Base-by-base conservation (phyloP, 108 stramenopile genomes). In the Craspedostauros australis region DNA sequence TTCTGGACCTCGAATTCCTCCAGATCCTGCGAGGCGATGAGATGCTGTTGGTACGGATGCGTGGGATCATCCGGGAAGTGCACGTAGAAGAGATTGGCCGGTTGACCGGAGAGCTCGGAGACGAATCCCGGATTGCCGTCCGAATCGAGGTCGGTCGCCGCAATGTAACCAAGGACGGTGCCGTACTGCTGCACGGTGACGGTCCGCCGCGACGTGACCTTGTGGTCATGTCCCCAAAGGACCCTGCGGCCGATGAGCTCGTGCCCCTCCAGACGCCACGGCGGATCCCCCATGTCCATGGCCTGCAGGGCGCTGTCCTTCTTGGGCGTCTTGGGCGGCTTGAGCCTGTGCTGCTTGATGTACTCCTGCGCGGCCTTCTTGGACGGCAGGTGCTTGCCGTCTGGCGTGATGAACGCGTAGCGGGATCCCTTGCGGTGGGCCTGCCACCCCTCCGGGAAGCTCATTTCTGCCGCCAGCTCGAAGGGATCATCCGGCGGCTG, bases 101-200 rank as follows among this genome's bases (percentile, higher is more conserved):
- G 84, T 36, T 82, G 34, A 4, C 78, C 77, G 1, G 82, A 80
- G 22, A 40, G 40, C 45, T 79, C 81, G 1, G 77, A 81, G 16
- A 76, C 53, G 57, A 79, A 91, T n/a, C 89, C 89, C 28, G 89
- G 89, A 28, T 82, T 64, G 12, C 89, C 89, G 27, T 78, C 74
- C 52, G 72, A 79, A 52, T 91, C 89, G 5, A 79, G 64, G 51
- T 91, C 89, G 0, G 80, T 68, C 9, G 70, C 82, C 46, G 80
- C 61, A 27, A 91, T 91, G 75, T 77, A 91, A 16, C 85, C 85
- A 40, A 27, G 48, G 29, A 69, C 51, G 1, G 62, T 77, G 2
- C 89, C 89, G 45, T 70, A 50, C 39, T 79, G 78, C 36, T 74
- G 66, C 15, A 79, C 64, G 14, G 40, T 31, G 11, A 79, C 51